Conservation (phyloP, 192 early-diverging fungal genomes). For the Funneliformis geosporum region DNA sequence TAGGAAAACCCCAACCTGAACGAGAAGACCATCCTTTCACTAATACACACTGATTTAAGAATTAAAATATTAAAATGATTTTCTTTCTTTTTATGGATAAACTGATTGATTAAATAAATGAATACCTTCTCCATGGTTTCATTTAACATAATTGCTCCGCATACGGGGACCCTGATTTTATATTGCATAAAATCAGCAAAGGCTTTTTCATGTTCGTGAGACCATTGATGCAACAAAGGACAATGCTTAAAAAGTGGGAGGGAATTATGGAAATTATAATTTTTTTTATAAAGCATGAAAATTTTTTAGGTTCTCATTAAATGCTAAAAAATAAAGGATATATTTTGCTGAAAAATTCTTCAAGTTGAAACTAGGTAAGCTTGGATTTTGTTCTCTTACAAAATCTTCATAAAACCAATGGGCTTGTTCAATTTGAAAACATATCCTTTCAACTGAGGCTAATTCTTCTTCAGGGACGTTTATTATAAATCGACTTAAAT, state of each 20-base stretch:
- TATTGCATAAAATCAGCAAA: constrained; percentile 94
- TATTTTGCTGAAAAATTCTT: constrained; percentile 78
- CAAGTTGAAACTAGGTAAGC: constrained; percentile 80
- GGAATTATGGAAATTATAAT: constrained; percentile 37
- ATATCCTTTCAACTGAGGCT: constrained; percentile 90
- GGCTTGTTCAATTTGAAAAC: constrained; percentile 98
- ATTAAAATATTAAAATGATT: neutral
- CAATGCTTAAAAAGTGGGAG: constrained; percentile 85
- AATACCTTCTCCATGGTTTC: constrained; percentile 68
- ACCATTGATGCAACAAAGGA: constrained; percentile 87
- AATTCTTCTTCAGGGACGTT: constrained; percentile 97
- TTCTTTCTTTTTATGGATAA: neutral
- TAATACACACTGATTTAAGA: constrained; percentile 61
- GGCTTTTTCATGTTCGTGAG: constrained; percentile 81
- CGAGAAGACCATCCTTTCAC: constrained; percentile 92
- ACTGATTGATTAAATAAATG: too few species aligned
- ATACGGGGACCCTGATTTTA: constrained; percentile 94
- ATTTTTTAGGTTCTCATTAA: too few species aligned
- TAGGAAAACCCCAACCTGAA: constrained; percentile 97
- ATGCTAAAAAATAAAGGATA: constrained; percentile 46
- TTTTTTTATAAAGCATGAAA: neutral
- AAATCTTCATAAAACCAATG: constrained; percentile 99
- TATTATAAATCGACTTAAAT: constrained; percentile 89
- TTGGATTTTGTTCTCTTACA: constrained; percentile 81
- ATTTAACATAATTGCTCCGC: constrained; percentile 96